Evolutionary conservation across 2,329 filamentous ascomycete species (phyloP), one percentile per base, ranked within the genome.

Genomic region (Fusarium burgessii): DNA sequence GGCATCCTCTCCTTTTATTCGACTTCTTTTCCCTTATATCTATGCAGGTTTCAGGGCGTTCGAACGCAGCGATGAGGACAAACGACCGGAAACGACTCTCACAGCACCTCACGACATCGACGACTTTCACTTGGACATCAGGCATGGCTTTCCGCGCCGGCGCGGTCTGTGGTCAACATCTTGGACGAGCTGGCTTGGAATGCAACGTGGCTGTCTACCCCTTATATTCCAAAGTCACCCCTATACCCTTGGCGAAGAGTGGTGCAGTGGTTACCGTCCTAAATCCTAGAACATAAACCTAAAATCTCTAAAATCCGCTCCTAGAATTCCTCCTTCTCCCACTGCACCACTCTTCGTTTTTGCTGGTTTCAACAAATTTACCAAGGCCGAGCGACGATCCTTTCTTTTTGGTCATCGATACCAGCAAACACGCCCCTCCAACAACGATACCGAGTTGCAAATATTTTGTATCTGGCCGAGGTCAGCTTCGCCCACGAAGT

Each of bases 261-360:
- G 43, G 59, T 62, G 40, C 25, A 51, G 59, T 60, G 55, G 59
- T 38, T 49, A 33, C 17, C 43, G 59, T 49, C 54, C 23, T 25
- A 27, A n/a, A n/a, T n/a, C n/a, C n/a, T n/a, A n/a, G 50, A 43
- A n/a, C 33, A 41, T 1, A 23, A 54, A 42, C 43, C 43, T 58
- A 51, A 51, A 51, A 51, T 17, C n/a, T 51, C 33, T 40, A 50
- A 45, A 56, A 10, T 2, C 5, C 38, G 40, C 40, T 46, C 40
- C 38, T 56, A 56, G 36, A 42, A 54, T 54, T 42, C 27, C 50
- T 32, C 15, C n/a, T 49, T 49, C 46, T 9, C 46, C 46, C 29
- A 18, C 45, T 49, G 29, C 17, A 49, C n/a, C 46, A 33, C 29
- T 33, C 29, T 49, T 49, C 46, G 29, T 49, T 49, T 49, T 49